Evolutionary conservation across 371 early-diverging fungal species (phyloP), one percentile per base, ranked within the genome.

Genomic region (Actinomucor elegans): DNA sequence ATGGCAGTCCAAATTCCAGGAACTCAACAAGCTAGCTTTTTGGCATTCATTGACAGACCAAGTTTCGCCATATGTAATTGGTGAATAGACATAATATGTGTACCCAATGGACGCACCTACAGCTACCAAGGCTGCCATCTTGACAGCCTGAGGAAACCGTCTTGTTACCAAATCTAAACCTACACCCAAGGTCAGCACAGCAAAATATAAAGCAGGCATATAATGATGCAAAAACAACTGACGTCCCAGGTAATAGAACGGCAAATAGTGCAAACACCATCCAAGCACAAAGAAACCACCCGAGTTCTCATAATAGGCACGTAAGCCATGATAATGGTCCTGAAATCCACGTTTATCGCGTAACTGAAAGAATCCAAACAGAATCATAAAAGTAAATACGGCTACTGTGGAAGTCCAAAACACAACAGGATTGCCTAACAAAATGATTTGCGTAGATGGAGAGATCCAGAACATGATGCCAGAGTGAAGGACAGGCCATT

Each of bases 181-280:
- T 1, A 84, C 78, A 44, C 88, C 80, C 29, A 88, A 69, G 2
- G 87, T 72, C 48, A 94, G 75, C 47, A 96, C 83, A 20, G 89
- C 77, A 64, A 93, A 86, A 58, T 93, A 92, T 10, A 96, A 81
- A 0, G 94, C 89, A 6, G 99, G 98, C 24, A 98, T 81, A 64
- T 99, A 99, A 72, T 99, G 98, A 69, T 99, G 99, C 38, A 98
- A 71, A 68, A 99, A 99, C n/a, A 97, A 76, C 67, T 93, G 92
- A 20, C 99, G 90, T 9, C 85, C 87, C 91, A 96, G 92, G 29
- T 96, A n/a, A 77, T 95, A 97, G 78, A 98, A 99, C 4, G 99
- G 99, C 1, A 96, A 52, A 69, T 90, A 99, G 71, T 99, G 99
- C 23, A 93, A 64, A 5, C 79, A 48, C 97, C 98, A 99, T 5